Evolutionary conservation across 73 alveolate species (phyloP).

Genomic region (Stentor coeruleus): DNA sequence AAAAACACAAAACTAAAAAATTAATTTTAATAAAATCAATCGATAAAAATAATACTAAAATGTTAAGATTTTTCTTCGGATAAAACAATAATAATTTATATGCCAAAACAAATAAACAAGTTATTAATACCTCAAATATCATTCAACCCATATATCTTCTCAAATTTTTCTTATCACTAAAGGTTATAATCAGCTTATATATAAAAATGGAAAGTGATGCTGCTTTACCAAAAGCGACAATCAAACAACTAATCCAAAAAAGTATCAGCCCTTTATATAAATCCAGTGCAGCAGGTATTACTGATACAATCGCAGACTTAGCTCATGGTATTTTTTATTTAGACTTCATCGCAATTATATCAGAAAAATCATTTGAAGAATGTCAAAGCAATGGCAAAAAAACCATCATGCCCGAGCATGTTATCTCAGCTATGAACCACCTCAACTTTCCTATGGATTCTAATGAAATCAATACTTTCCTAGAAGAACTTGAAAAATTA

Average conservation of each 20-base stretch:
- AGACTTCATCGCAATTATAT: not conserved
- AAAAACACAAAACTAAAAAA: no score
- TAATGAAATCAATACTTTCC: not conserved
- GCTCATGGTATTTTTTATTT: not conserved
- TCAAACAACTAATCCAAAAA: not conserved
- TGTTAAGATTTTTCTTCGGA: no score
- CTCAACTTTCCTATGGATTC: not conserved
- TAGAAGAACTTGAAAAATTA: not conserved
- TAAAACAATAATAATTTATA: no score
- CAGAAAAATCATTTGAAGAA: not conserved
- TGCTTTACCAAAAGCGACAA: slow-evolving; percentile 8
- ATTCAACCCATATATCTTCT: no score
- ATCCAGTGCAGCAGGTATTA: not conserved
- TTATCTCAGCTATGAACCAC: not conserved
- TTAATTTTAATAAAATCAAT: no score
- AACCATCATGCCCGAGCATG: slow-evolving; percentile 19
- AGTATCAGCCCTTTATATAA: not conserved
- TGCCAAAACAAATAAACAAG: no score
- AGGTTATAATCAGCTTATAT: not conserved
- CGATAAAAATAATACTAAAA: no score
- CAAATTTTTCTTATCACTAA: no score
- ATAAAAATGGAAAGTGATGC: slow-evolving; percentile 2
- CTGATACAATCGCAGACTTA: not conserved
- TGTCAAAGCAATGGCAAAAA: not conserved
- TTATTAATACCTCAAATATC: no score